These are phyloP conservation scores for Cryptosporidium sp. DNA, from an alignment of 169 alveolate genomes.

Conservation along the genomic window DNA sequence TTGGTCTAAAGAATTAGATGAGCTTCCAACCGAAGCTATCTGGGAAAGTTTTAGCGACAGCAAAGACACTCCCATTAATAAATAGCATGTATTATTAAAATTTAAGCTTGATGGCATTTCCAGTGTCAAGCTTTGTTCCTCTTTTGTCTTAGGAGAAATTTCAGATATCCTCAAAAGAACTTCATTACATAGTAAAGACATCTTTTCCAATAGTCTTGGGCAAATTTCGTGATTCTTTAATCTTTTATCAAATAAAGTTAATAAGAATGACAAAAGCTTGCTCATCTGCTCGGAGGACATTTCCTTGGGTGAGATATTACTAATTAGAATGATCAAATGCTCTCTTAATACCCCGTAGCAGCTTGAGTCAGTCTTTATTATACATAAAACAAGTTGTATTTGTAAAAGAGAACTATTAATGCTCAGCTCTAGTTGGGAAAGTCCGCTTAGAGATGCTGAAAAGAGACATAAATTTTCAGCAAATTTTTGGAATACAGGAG, in stretches of 20 bases:
- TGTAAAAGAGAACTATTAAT: neutral
- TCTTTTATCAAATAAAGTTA: neutral
- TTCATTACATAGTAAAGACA: neutral
- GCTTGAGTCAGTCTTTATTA: neutral
- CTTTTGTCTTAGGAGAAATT: neutral
- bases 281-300: neutral
- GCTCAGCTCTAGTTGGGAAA: neutral
- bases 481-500: neutral
- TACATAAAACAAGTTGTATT: neutral
- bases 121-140: neutral
- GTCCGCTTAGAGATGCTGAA: neutral
- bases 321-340: neutral
- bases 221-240: neutral
- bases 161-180: neutral
- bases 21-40: neutral
- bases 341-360: neutral
- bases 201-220: neutral
- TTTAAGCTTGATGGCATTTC: neutral
- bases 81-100: neutral
- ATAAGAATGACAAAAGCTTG: neutral
- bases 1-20: neutral
- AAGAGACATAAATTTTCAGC: neutral
- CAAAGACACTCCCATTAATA: slow-evolving; percentile 16
- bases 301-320: neutral
- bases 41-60: neutral